Percentiles rank a stretch among this genome's conserved stretches.
Conservation (phyloP, 2,329 filamentous ascomycete genomes). For the Incumbomyces lentus region DNA sequence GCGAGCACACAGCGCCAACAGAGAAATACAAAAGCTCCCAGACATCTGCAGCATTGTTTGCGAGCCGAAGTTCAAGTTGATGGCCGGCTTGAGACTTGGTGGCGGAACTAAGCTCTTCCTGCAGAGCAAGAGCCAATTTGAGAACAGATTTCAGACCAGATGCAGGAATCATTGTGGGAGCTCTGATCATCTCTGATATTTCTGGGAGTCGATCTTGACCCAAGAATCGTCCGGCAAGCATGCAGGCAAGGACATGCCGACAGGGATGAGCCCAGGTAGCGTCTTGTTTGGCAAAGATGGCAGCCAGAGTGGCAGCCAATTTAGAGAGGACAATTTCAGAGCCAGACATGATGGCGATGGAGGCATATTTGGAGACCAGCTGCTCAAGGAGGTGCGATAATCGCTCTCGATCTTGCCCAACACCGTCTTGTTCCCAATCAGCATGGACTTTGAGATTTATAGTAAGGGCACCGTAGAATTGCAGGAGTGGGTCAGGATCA, state of each 20-base stretch:
- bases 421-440: slow-evolving; percentile 48
- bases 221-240: slow-evolving; percentile 29
- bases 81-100: slow-evolving; percentile 3
- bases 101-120: slow-evolving; percentile 23
- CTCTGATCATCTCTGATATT: slow-evolving; percentile 25
- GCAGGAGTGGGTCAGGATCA: slow-evolving; percentile 61
- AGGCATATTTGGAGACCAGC: slow-evolving; percentile 34
- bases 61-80: slow-evolving; percentile 8
- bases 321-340: slow-evolving; percentile 36
- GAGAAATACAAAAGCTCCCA: slow-evolving; percentile 15
- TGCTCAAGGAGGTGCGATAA: slow-evolving; percentile 28
- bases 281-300: slow-evolving; percentile 33
- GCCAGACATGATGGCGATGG: slow-evolving; percentile 30
- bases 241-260: slow-evolving; percentile 24
- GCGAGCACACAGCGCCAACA: background rate
- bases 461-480: slow-evolving; percentile 87
- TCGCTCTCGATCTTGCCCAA: slow-evolving; percentile 26
- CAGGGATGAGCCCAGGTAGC: slow-evolving; percentile 28
- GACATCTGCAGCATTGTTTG: slow-evolving; percentile 12
- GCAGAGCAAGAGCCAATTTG: slow-evolving; percentile 26
- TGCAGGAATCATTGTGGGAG: slow-evolving; percentile 6
- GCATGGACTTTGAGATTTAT: slow-evolving; percentile 90
- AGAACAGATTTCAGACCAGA: slow-evolving; percentile 13
- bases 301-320: slow-evolving; percentile 33
- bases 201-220: slow-evolving; percentile 29